These are phyloP conservation scores for Geotrichum fermentans DNA, from an alignment of 1,139 yeast genomes.

Conservation along the genomic window DNA sequence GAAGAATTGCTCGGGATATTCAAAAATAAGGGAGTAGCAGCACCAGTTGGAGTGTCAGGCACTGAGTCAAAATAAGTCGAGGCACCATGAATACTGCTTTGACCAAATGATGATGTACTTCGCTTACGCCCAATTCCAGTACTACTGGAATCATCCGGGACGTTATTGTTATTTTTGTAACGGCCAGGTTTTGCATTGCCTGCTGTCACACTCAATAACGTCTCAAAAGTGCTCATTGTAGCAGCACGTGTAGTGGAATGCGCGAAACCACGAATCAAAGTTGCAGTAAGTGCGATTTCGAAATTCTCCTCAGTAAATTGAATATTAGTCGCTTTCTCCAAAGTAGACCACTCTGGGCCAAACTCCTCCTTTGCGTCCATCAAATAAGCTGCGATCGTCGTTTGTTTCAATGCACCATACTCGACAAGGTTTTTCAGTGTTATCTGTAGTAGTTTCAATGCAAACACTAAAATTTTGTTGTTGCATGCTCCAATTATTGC, in stretches of 20 bases:
- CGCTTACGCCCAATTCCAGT: neutral
- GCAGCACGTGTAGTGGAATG: slow-evolving; percentile 55
- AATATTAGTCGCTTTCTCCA: slow-evolving; percentile 47
- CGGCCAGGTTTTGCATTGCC: slow-evolving; percentile 27
- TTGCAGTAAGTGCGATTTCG: slow-evolving; percentile 51
- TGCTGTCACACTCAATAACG: slow-evolving; percentile 48
- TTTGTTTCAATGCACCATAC: slow-evolving; percentile 29
- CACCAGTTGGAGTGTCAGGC: neutral
- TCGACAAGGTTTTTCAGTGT: slow-evolving; percentile 30
- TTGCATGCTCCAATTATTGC: slow-evolving; percentile 36
- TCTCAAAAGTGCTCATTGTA: slow-evolving; percentile 50
- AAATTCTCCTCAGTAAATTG: slow-evolving; percentile 46
- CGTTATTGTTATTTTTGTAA: neutral
- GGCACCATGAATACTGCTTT: neutral
- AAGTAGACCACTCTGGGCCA: slow-evolving; percentile 42
- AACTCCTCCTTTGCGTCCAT: slow-evolving; percentile 43
- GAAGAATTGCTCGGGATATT: too few species aligned
- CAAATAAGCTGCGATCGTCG: slow-evolving; percentile 31
- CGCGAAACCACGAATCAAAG: slow-evolving; percentile 59
- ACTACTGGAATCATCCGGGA: neutral
- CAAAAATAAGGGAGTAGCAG: neutral
- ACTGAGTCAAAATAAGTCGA: neutral
- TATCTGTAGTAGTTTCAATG: slow-evolving; percentile 28
- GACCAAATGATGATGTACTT: neutral
- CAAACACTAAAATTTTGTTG: slow-evolving; percentile 28